Conservation (phyloP, 2,329 filamentous ascomycete genomes). For the Aschersonia sp. region DNA sequence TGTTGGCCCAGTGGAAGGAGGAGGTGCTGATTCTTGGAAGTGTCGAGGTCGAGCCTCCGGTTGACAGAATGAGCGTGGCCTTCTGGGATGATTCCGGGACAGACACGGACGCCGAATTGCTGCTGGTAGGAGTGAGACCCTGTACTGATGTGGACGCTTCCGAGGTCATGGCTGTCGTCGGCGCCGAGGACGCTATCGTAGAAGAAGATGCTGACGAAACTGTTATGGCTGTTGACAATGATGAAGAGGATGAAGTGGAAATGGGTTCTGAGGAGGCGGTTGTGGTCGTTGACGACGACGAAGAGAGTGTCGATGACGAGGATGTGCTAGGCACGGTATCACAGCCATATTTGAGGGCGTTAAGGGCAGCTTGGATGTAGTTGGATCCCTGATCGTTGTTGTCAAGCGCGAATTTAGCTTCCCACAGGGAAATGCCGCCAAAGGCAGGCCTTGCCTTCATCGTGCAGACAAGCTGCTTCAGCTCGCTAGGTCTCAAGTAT, state of each 20-base stretch:
- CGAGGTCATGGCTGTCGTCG: not conserved
- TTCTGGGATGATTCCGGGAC: not conserved
- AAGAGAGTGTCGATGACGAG: conserved; percentile 4
- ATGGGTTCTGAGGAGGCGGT: conserved; percentile 2
- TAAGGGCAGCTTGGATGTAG: conserved; percentile 21
- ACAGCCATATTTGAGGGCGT: conserved; percentile 23
- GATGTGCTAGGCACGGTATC: conserved; percentile 6
- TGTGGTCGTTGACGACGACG: not conserved
- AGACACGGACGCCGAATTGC: not conserved
- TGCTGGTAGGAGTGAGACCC: not conserved
- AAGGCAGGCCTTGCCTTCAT: conserved; percentile 22
- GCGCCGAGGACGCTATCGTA: not conserved
- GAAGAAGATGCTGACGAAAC: conserved; percentile 1
- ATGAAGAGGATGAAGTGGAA: not conserved
- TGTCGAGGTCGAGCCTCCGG: not conserved
- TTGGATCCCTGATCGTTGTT: conserved; percentile 21
- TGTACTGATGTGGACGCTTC: not conserved
- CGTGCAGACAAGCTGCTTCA: conserved; percentile 23
- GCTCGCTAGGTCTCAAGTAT: conserved; percentile 18
- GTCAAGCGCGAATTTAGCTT: conserved; percentile 19
- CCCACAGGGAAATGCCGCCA: conserved; percentile 32
- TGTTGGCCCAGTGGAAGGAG: not conserved
- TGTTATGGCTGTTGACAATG: no score
- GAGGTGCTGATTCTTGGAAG: not conserved
- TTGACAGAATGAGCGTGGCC: not conserved